Evolutionary conservation across 2,329 filamentous ascomycete species (phyloP).

Genomic region (Fusarium sp.): DNA sequence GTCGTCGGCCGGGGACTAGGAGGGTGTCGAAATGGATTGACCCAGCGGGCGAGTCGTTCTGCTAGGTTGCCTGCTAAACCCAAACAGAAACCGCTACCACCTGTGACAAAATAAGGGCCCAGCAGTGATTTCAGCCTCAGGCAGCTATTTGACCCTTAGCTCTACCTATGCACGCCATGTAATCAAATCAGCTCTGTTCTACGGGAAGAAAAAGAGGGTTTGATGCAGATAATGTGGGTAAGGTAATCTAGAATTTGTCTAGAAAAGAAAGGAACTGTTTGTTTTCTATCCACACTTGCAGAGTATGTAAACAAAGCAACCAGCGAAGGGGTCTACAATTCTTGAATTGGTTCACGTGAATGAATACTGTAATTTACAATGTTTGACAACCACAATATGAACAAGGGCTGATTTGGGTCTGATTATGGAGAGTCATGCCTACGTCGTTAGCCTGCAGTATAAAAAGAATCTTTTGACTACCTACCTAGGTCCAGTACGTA

Average conservation of each 20-base stretch:
- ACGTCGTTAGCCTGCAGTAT: not conserved
- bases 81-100: constrained; percentile 41
- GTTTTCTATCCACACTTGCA: constrained; percentile 28
- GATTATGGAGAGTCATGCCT: not conserved
- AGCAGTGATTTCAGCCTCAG: constrained; percentile 43
- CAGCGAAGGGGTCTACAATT: not conserved
- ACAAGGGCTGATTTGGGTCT: not conserved
- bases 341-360: not conserved
- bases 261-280: constrained; percentile 13
- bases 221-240: constrained; percentile 24
- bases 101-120: constrained; percentile 25
- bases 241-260: constrained; percentile 14
- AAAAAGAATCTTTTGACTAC: not conserved
- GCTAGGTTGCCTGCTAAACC: constrained; percentile 25
- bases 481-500: not conserved
- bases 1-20: constrained; percentile 38
- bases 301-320: constrained; percentile 23
- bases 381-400: not conserved
- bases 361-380: not conserved
- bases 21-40: constrained; percentile 43
- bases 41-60: constrained; percentile 39
- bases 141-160: constrained; percentile 29
- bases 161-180: not conserved
- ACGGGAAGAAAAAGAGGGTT: constrained; percentile 14
- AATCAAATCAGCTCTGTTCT: constrained; percentile 18